Conservation (phyloP, 495 filamentous ascomycete species). For the Tuber microsphaerosporum region DNA sequence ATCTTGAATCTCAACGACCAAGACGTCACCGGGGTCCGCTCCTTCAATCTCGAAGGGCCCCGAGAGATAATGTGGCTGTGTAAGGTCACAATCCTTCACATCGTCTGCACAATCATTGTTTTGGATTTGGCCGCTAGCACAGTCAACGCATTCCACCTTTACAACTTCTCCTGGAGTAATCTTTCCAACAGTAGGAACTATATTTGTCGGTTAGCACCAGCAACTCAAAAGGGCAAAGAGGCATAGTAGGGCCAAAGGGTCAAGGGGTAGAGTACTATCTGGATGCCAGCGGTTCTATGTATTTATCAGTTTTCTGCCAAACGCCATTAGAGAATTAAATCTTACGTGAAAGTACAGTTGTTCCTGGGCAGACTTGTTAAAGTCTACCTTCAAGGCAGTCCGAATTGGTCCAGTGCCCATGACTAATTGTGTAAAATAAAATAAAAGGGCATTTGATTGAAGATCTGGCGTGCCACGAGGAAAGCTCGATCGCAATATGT, state of each 20-base stretch:
- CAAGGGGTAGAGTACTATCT: slow-evolving; percentile 54
- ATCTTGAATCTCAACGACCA: slow-evolving; percentile 90
- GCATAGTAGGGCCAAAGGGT: background rate
- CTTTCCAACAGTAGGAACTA: slow-evolving; percentile 67
- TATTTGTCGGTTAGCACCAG: slow-evolving; percentile 12
- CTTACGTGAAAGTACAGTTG: slow-evolving; percentile 71
- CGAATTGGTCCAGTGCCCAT: slow-evolving; percentile 31
- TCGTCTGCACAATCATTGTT: slow-evolving; percentile 91
- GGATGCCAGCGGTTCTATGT: slow-evolving; percentile 88
- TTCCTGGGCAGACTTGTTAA: slow-evolving; percentile 68
- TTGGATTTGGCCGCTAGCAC: slow-evolving; percentile 77
- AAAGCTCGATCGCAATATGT: background rate
- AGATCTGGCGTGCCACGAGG: background rate
- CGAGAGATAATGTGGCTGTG: slow-evolving; percentile 75
- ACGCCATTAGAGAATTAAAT: slow-evolving; percentile 6
- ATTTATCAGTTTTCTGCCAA: slow-evolving; percentile 3
- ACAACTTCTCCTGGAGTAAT: slow-evolving; percentile 84
- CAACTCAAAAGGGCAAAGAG: background rate
- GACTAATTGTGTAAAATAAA: background rate
- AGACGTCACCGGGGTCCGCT: slow-evolving; percentile 77
- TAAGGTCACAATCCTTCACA: slow-evolving; percentile 76
- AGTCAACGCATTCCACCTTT: slow-evolving; percentile 93
- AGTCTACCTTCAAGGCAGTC: slow-evolving; percentile 55
- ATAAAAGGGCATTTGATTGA: background rate
- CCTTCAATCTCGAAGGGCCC: slow-evolving; percentile 86